Evolutionary conservation across 495 filamentous ascomycete species (phyloP).

Genomic region (Penicillium desertorum): DNA sequence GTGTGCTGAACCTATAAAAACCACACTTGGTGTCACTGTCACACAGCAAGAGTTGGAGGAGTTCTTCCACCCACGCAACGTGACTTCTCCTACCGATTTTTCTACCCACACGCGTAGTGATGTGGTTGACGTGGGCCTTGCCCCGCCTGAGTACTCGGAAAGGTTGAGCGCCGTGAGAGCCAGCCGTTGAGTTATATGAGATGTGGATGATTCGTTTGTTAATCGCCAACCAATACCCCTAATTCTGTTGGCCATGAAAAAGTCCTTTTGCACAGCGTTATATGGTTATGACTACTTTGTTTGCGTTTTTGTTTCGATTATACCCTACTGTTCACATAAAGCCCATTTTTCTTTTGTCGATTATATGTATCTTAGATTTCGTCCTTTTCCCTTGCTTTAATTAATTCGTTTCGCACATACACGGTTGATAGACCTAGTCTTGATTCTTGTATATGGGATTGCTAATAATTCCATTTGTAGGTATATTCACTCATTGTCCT

Average conservation of each 20-base stretch:
- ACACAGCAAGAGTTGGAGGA: conserved; percentile 41
- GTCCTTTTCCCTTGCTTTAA: background rate
- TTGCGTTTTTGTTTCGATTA: background rate
- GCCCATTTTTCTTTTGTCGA: background rate
- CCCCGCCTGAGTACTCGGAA: conserved; percentile 27
- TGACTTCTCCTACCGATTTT: conserved; percentile 19
- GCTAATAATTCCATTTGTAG: no score
- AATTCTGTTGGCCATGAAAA: conserved; percentile 5
- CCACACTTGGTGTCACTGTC: conserved; percentile 23
- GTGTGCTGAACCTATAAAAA: conserved; percentile 21
- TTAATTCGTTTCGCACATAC: background rate
- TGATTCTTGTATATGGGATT: background rate
- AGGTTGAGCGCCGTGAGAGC: conserved; percentile 1
- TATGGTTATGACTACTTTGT: background rate
- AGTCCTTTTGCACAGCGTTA: background rate
- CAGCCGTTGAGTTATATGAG: background rate
- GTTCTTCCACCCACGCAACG: conserved; percentile 41
- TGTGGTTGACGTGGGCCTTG: conserved; percentile 17
- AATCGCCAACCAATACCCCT: conserved; percentile 6
- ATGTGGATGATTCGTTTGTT: background rate
- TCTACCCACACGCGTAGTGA: background rate
- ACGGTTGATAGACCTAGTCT: background rate
- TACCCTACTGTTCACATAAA: background rate
- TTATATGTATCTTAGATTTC: background rate
- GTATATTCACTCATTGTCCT: no score